Evolutionary conservation across 2,329 filamentous ascomycete genomes (phyloP), one percentile per base, ranked within the genome.

Genomic region (Cercospora canescens): DNA sequence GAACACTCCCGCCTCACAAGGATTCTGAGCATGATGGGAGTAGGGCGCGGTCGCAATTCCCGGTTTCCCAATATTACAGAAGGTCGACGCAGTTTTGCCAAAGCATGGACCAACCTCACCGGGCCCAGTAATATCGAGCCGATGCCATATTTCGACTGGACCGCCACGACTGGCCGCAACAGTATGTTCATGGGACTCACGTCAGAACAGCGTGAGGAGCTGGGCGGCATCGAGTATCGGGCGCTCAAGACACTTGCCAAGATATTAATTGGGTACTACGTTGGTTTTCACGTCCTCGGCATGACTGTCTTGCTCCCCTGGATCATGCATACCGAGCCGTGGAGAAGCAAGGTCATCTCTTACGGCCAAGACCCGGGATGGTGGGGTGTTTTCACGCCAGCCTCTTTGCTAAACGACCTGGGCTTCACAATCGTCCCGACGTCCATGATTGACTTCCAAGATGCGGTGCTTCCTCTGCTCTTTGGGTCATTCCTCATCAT

Each of bases 201-300:
- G 0, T 91, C 96, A 71, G 93, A 95, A 69, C 93, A 99, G 79
- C 88, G 95, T 70, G 94, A 99, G 76, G 95, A 99, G 78, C 82
- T 99, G 2, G 95, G 95, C 11, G 95, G 95, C 21, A 97, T 99
- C 69, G 95, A 99, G 78, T 99, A 99, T 75, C 90, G 95, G 6
- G 92, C 94, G 0, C 78, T 99, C 67, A 96, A 97, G 78, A 92
- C 93, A 2, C 81, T 99, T 56, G 91, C 92, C 1, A 76, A 92
- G 30, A 88, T 98, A 32, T 82, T 98, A 21, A 84, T 91, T 3
- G 76, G 76, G 7, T 99, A 98, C 79, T 97, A 91, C 75, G 87
- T 93, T 76, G 89, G 90, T 0, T 97, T 96, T 73, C 92, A 93
- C 73, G 73, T 94, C 1, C 82, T 97, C 3, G 92, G 90, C 0